These are phyloP conservation scores for Claviceps sp. DNA, from an alignment of 2,329 filamentous ascomycete genomes.

Conservation along the genomic window DNA sequence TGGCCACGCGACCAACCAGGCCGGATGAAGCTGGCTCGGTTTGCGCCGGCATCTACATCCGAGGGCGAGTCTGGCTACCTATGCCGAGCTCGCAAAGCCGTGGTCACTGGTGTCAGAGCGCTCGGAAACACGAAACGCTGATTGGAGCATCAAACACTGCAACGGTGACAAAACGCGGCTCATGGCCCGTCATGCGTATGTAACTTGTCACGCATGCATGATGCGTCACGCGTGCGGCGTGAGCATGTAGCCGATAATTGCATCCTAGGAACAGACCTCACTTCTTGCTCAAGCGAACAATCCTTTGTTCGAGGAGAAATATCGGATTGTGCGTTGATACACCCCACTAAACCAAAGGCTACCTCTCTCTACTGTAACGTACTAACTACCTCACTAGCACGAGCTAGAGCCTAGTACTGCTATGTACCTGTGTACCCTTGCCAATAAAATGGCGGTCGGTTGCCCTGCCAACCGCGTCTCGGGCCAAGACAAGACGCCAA, in stretches of 20 bases:
- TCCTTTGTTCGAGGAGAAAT: too few relatives aligned
- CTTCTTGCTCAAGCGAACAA: too few relatives aligned
- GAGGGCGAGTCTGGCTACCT: background rate
- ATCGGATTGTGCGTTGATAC: too few relatives aligned
- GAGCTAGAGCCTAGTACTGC: background rate
- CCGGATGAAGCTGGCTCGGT: constrained; percentile 16
- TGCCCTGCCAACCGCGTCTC: constrained; percentile 3
- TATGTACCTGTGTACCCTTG: background rate
- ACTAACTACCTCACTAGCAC: background rate
- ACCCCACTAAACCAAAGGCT: too few relatives aligned
- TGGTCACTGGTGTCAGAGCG: background rate
- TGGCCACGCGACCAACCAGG: background rate
- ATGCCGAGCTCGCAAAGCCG: background rate
- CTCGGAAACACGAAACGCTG: background rate
- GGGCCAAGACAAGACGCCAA: background rate
- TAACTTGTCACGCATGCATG: too few relatives aligned
- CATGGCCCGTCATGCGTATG: too few relatives aligned
- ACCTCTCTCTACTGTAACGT: too few relatives aligned
- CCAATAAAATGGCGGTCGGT: background rate
- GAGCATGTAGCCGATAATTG: too few relatives aligned
- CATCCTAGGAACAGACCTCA: too few relatives aligned
- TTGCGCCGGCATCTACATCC: constrained; percentile 21
- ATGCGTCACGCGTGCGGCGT: too few relatives aligned
- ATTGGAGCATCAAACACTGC: too few relatives aligned
- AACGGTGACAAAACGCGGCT: too few relatives aligned